A percentile compares a stretch with the other conserved stretches of the same genome.
These are phyloP conservation scores for Coprinopsis marcescibilis DNA, from an alignment of 768 basidiomycete species.

Conservation along the genomic window DNA sequence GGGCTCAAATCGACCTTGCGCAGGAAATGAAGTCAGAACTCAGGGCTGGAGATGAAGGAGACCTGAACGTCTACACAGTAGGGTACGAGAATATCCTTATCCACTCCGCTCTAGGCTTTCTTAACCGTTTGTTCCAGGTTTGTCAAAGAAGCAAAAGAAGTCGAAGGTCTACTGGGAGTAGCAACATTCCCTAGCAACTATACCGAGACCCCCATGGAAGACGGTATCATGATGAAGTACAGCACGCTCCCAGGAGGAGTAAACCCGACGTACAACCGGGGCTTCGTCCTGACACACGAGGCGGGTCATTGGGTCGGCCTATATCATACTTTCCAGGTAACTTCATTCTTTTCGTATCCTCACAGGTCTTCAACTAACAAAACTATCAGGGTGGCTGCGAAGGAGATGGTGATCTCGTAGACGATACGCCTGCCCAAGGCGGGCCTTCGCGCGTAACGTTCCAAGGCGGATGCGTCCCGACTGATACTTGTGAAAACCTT, in stretches of 20 bases:
- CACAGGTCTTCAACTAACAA: neutral
- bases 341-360: conserved; percentile 22
- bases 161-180: conserved; percentile 44
- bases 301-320: conserved; percentile 56
- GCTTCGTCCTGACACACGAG: conserved; percentile 47
- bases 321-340: conserved; percentile 53
- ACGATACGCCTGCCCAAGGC: conserved; percentile 41
- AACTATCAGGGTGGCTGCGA: conserved; percentile 18
- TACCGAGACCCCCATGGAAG: conserved; percentile 31
- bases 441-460: conserved; percentile 35
- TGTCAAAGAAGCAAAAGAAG: conserved; percentile 27
- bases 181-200: conserved; percentile 46
- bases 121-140: too few species aligned
- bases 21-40: conserved; percentile 42
- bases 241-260: conserved; percentile 39
- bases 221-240: conserved; percentile 42
- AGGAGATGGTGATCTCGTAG: conserved; percentile 35
- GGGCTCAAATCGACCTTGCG: conserved; percentile 20
- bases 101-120: conserved; percentile 23
- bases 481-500: too few species aligned
- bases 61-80: conserved; percentile 46
- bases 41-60: conserved; percentile 31
- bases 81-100: conserved; percentile 23
- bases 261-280: conserved; percentile 34
- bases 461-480: too few species aligned